A percentile compares a stretch with the other conserved stretches of the same genome.
Evolutionary conservation across 108 stramenopile genomes (phyloP).

Genomic region (Mediolabrus comicus): DNA sequence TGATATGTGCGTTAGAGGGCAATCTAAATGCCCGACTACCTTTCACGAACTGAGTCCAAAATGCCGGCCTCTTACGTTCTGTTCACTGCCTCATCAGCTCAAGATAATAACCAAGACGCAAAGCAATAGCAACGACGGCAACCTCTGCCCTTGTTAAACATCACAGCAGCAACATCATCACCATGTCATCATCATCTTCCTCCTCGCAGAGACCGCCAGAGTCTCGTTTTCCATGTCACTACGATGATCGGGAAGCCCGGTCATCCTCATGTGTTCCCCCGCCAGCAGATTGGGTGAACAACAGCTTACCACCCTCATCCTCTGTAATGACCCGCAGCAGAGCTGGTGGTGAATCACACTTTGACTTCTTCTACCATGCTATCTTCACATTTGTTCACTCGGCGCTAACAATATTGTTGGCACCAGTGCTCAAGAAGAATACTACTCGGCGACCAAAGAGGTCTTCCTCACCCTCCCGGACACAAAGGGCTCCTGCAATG

Average conservation of each 20-base stretch:
- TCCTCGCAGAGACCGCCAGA: background rate
- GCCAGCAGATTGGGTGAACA: background rate
- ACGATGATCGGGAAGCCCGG: background rate
- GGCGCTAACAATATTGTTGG: constrained; percentile 3
- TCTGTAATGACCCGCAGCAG: no score
- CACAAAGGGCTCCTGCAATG: background rate
- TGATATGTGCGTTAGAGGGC: no score
- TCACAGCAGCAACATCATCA: background rate
- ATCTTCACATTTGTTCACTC: constrained; percentile 13
- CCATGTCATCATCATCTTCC: background rate
- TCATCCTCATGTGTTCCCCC: background rate
- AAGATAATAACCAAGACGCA: no score
- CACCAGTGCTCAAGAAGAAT: constrained; percentile 15
- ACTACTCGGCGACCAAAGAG: background rate
- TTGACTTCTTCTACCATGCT: constrained; percentile 13
- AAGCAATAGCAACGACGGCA: no score
- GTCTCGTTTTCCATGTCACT: background rate
- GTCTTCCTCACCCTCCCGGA: background rate
- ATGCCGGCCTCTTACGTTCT: no score
- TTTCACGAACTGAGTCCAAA: no score
- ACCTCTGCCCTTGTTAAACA: background rate
- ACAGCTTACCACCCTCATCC: background rate
- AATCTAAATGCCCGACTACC: no score
- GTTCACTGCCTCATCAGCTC: no score
- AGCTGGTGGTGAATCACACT: background rate